Conservation (phyloP, 2,329 filamentous ascomycete genomes). For the Cryphonectria naterciae region DNA sequence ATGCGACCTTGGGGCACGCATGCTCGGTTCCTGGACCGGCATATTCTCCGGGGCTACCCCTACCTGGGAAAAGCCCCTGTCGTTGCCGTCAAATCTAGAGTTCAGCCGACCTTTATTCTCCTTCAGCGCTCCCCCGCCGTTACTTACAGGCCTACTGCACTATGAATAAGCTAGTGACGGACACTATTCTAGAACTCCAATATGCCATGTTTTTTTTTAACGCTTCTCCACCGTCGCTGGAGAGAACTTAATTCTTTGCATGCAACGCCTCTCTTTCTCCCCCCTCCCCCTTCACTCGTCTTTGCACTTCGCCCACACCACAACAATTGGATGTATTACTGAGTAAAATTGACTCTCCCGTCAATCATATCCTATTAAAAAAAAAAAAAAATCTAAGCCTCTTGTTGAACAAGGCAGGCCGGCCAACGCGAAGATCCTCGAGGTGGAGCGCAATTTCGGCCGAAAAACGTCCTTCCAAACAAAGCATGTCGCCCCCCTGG, state of each 20-base stretch:
- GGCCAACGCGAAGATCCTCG: background rate
- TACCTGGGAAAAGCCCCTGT: background rate
- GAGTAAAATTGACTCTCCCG: background rate
- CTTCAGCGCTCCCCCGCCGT: background rate
- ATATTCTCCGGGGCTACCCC: background rate
- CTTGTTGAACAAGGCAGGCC: slow-evolving; percentile 9
- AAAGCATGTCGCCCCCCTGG: background rate
- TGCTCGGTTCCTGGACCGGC: background rate
- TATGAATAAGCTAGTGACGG: background rate
- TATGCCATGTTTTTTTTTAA: background rate
- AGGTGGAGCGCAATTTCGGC: slow-evolving; percentile 13
- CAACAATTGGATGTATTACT: no score
- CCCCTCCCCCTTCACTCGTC: background rate
- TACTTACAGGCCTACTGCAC: background rate
- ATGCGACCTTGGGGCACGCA: background rate
- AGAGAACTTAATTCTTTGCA: background rate
- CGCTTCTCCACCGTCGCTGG: background rate
- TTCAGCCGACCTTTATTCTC: background rate
- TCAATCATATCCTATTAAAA: background rate
- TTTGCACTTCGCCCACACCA: background rate
- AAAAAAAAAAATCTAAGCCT: no score
- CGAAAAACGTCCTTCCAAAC: slow-evolving; percentile 13
- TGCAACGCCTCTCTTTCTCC: background rate
- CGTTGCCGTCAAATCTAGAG: background rate
- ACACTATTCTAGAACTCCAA: background rate